Base-by-base conservation (phyloP, 2,329 filamentous ascomycete species). In the Botrytis tulipae region DNA sequence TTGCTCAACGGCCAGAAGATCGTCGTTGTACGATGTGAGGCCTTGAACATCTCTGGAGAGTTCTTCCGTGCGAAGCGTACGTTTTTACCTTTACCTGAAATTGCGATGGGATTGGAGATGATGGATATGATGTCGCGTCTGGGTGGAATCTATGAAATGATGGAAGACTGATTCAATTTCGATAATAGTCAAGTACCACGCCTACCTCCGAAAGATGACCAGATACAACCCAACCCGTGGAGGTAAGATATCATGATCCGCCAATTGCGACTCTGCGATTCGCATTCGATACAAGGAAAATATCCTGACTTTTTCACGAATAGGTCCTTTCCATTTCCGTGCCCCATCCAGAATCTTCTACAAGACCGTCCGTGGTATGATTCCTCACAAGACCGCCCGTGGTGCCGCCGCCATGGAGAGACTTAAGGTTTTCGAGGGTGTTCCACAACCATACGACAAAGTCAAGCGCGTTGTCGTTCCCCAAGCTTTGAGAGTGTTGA, bases 1-100 rank as follows among this genome's bases (percentile, higher is more conserved):
- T 92, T 98, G 84, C 93, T 98, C 82, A 97, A 92, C 87, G 95
- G 95, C 85, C 95, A 98, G 90, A 98, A 98, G 93, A 97, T 99
- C 85, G 95, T 98, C 83, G 89, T 99, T 82, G 96, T 99, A 85
- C 94, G 96, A 90, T 97, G 93, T 88, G 96, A 99, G 89, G 94
- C 94, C 83, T 91, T 99, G 86, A 99, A 99, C 92, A 99, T 99
- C 91, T 99, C 96, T 81, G 96, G 96, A 88, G 96, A 98, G 90
- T 99, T 99, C 93, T 99, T 99, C 93, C 94, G 96, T 86, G 92
- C 95, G 82, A 99, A 99, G 93, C 93, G 96, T 99, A 97, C 87
- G 95, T 97, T 75, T 72, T 72, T 73, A 77, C 66, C 72, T 60
- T 68, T 74, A 66, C 29, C 54, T 51, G 5, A 60, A 67, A 40